phyloP scores from a whole-genome alignment of 306 rosid genomes.

The Gastrolobium bilobum region DNA sequence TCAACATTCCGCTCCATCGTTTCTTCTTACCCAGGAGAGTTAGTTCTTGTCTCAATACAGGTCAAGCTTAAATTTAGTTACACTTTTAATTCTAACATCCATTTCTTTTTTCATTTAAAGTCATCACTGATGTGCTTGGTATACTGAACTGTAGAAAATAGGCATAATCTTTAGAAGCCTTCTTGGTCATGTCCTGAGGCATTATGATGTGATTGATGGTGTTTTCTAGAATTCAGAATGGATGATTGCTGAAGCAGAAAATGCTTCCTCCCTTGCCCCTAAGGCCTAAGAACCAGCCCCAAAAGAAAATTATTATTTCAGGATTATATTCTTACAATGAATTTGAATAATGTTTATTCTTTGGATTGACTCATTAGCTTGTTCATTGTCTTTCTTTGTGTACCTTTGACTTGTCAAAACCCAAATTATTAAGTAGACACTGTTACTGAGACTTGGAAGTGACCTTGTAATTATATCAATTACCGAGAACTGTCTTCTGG shows the following conservation, averaged over 20 bases:
- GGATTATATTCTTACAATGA: not conserved
- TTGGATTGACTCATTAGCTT: not conserved
- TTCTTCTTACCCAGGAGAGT: slow-evolving; percentile 79
- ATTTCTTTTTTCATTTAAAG: slow-evolving; percentile 24
- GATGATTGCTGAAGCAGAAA: slow-evolving; percentile 4
- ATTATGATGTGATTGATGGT: no score
- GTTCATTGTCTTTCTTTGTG: not conserved
- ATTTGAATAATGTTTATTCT: not conserved
- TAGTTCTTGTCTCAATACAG: slow-evolving; percentile 88
- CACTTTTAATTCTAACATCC: slow-evolving; percentile 15
- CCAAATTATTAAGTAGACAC: no score
- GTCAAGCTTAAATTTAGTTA: slow-evolving; percentile 53
- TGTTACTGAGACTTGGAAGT: not conserved
- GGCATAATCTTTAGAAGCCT: no score
- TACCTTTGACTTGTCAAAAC: no score
- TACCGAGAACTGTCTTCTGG: not conserved
- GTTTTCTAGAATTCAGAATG: no score
- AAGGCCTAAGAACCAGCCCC: not conserved
- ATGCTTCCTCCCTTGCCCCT: not conserved
- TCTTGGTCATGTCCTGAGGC: no score
- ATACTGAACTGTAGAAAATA: not conserved
- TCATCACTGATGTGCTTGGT: slow-evolving; percentile 17
- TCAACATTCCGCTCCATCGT: slow-evolving; percentile 82
- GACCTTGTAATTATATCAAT: not conserved
- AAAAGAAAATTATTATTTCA: not conserved